Base-by-base conservation (phyloP, 1,139 yeast genomes). In the Kodamaea arcana region DNA sequence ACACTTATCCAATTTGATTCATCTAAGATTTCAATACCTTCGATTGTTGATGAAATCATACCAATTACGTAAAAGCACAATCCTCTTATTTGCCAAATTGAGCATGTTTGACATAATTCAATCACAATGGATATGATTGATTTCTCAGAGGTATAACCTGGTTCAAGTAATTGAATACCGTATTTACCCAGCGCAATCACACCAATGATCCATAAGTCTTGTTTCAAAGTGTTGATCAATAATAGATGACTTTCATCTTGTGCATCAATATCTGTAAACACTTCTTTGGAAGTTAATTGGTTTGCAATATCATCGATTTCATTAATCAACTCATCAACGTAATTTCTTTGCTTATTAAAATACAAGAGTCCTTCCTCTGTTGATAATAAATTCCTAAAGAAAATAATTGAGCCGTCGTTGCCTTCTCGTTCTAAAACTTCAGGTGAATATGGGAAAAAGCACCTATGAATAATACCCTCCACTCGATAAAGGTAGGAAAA, bases 141-240 rank as follows among this genome's bases (percentile, higher is more conserved):
- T 30, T 68, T 71, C 9, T 36, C 41, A 5, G 41, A 29, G 5
- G 78, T 75, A 44, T 60, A 58, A 39, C 77, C 63, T 14, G 82
- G 72, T 48, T 83, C 87, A 31, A 87, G 56, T 27, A 86, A 65
- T 29, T 77, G 75, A 21, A 83, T 77, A 0, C 95, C 96, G 36
- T 69, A 64, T 21, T 68, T 68, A 1, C 83, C 75, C 8, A 88
- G 75, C 2, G 90, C 88, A 27, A 88, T 80, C 47, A 81, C 81
- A 0, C 97, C 97, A 29, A 86, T 69, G 3, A 94, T 83, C 97
- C 97, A 92, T 31, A 90, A 52, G 32, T 83, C 77, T 12, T 90
- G 87, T 50, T 85, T 86, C 18, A 88, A 56, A 35, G 69, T 71
- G 13, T 40, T 47, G 13, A 54, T 30, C 26, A 45, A 33, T 25